These are phyloP conservation scores for Cordyceps cateniannulata DNA, from an alignment of 2,329 filamentous ascomycete genomes.

Conservation along the genomic window DNA sequence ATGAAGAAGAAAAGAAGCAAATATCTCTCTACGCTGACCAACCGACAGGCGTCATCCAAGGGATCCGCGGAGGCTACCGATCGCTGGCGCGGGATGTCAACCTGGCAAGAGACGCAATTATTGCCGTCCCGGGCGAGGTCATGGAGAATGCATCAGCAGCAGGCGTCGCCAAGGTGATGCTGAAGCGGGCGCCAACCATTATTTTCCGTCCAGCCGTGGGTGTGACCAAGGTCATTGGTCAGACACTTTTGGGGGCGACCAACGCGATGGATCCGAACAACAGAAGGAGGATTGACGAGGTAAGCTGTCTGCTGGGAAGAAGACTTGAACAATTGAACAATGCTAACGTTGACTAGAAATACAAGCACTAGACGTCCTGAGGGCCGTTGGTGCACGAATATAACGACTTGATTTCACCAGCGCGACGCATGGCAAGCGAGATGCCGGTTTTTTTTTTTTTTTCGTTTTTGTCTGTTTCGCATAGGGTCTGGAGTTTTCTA, in stretches of 20 bases:
- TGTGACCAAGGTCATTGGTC: slow-evolving; percentile 78
- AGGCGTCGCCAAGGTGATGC: slow-evolving; percentile 72
- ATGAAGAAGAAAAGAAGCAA: slow-evolving; percentile 66
- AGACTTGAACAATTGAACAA: neutral
- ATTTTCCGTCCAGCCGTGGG: slow-evolving; percentile 88
- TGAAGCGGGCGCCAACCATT: slow-evolving; percentile 82
- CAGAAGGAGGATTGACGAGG: slow-evolving; percentile 76
- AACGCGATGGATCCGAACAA: slow-evolving; percentile 86
- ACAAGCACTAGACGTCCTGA: slow-evolving; percentile 7
- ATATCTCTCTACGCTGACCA: slow-evolving; percentile 93
- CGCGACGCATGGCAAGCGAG: slow-evolving; percentile 1
- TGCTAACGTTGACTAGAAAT: too few relatives aligned
- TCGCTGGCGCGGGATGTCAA: slow-evolving; percentile 84
- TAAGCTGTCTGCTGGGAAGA: slow-evolving; percentile 40
- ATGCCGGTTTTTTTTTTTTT: neutral
- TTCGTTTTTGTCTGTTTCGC: neutral
- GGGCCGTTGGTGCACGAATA: neutral
- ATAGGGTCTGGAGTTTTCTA: neutral
- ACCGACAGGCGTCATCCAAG: slow-evolving; percentile 80
- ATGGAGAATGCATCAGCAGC: slow-evolving; percentile 79
- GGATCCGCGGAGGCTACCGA: slow-evolving; percentile 73
- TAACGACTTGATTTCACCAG: neutral
- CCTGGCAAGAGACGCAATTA: slow-evolving; percentile 81
- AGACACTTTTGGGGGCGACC: slow-evolving; percentile 84
- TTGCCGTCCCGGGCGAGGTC: slow-evolving; percentile 86